phyloP scores from a whole-genome alignment of 768 basidiomycete species.

The Phylloporus arenicola region DNA sequence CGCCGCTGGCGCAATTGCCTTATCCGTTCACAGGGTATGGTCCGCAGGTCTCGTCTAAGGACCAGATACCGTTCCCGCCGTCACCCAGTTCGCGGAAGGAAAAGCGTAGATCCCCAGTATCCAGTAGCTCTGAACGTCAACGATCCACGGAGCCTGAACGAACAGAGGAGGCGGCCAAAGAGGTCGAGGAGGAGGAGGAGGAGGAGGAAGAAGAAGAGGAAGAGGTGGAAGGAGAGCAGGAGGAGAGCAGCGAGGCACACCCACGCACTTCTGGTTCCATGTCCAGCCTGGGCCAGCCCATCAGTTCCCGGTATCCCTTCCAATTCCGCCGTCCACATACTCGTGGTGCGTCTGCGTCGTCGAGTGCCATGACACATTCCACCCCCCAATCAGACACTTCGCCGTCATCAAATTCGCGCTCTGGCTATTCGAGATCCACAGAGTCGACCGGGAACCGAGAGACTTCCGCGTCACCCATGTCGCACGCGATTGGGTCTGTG shows the following conservation, averaged over 20 bases:
- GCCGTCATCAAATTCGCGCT: constrained; percentile 36
- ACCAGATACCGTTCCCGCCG: constrained; percentile 73
- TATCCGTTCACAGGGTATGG: constrained; percentile 68
- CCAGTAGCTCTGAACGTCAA: constrained; percentile 28
- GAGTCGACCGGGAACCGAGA: constrained; percentile 62
- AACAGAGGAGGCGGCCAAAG: constrained; percentile 17
- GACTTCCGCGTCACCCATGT: constrained; percentile 50
- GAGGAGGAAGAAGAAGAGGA: constrained; percentile 35
- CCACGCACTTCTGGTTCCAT: constrained; percentile 74
- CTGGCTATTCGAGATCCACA: constrained; percentile 40
- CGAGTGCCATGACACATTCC: constrained; percentile 37
- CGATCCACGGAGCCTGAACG: constrained; percentile 26
- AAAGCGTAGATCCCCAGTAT: constrained; percentile 27
- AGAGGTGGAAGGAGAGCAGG: constrained; percentile 34
- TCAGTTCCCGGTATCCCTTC: constrained; percentile 67
- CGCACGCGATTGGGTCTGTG: constrained; percentile 35
- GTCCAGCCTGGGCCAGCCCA: constrained; percentile 79
- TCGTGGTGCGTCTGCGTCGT: constrained; percentile 41
- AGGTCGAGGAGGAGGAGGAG: constrained; percentile 16
- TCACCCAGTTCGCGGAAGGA: constrained; percentile 44
- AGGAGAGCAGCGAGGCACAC: constrained; percentile 46
- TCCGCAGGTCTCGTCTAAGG: constrained; percentile 57
- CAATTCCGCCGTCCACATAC: constrained; percentile 45
- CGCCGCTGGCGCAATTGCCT: constrained; percentile 48
- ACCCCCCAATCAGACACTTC: constrained; percentile 34